phyloP scores from a whole-genome alignment of 106 monocot species.

The Apostasia ramifera region DNA sequence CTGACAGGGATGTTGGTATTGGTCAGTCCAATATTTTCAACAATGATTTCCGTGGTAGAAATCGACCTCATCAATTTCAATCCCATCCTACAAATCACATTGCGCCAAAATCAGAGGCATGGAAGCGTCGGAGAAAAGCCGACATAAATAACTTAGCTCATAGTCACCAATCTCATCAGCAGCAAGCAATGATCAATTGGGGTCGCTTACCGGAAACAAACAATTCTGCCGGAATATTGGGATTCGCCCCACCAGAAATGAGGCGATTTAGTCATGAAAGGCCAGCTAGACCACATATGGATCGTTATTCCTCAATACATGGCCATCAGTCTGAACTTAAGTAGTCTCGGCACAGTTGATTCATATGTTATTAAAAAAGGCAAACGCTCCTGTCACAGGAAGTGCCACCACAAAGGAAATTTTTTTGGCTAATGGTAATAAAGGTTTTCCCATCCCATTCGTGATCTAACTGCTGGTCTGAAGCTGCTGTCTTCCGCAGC shows the following conservation, averaged over 20 bases:
- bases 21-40: constrained; percentile 19
- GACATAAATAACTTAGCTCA: constrained; percentile 22
- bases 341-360: constrained; percentile 3
- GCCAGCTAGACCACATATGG: constrained; percentile 31
- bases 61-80: constrained; percentile 24
- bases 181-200: constrained; percentile 31
- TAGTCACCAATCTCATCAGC: constrained; percentile 24
- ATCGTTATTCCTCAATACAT: constrained; percentile 36
- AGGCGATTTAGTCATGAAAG: constrained; percentile 58
- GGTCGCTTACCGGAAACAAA: constrained; percentile 30
- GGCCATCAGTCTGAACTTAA: constrained; percentile 23
- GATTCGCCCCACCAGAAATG: constrained; percentile 61
- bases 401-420: background rate
- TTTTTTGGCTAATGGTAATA: background rate
- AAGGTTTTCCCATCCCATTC: background rate
- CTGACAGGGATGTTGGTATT: constrained; percentile 24
- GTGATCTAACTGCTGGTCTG: background rate
- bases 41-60: constrained; percentile 31
- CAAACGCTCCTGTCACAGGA: background rate
- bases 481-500: too few relatives aligned
- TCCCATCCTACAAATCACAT: constrained; percentile 31
- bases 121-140: constrained; percentile 85
- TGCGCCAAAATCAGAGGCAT: constrained; percentile 62
- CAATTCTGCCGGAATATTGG: constrained; percentile 84
- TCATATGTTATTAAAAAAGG: background rate